Evolutionary conservation across 352 stramenopile genomes (phyloP).

Genomic region (Poterioochromonas sp.): DNA sequence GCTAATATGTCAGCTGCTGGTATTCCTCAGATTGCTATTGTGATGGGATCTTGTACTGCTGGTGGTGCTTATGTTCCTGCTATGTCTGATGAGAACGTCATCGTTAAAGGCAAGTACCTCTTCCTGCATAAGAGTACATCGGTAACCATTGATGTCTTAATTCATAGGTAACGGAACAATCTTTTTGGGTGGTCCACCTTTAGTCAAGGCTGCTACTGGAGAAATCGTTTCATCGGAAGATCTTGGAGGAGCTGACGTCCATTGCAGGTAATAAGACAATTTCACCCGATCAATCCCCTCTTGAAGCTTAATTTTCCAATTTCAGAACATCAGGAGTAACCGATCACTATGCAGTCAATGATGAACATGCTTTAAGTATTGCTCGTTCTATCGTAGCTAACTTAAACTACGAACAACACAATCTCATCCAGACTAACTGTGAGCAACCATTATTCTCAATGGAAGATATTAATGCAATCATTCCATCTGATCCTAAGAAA

Average conservation of each 20-base stretch:
- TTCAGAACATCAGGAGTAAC: constrained; percentile 63
- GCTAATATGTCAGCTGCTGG: constrained; percentile 82
- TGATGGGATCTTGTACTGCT: constrained; percentile 93
- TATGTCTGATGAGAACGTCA: constrained; percentile 96
- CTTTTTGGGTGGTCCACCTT: constrained; percentile 89
- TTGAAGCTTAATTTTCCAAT: not conserved
- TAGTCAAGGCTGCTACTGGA: constrained; percentile 94
- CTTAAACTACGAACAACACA: constrained; percentile 55
- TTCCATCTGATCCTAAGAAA: constrained; percentile 21
- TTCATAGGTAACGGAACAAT: constrained; percentile 77
- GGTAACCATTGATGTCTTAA: not conserved
- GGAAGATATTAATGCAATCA: constrained; percentile 17
- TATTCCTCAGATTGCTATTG: constrained; percentile 91
- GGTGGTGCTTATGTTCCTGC: constrained; percentile 86
- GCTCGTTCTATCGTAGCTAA: constrained; percentile 77
- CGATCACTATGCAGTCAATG: constrained; percentile 90
- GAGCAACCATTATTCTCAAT: constrained; percentile 1
- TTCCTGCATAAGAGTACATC: not conserved
- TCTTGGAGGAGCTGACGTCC: constrained; percentile 82
- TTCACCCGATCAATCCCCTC: no score
- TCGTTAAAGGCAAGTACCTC: constrained; percentile 46
- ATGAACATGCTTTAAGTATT: constrained; percentile 75
- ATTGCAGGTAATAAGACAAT: constrained; percentile 50
- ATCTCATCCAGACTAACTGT: not conserved
- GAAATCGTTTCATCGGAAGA: constrained; percentile 89